phyloP scores from a whole-genome alignment of 805 yeast genomes.

The Scheffersomyces stipitis region DNA sequence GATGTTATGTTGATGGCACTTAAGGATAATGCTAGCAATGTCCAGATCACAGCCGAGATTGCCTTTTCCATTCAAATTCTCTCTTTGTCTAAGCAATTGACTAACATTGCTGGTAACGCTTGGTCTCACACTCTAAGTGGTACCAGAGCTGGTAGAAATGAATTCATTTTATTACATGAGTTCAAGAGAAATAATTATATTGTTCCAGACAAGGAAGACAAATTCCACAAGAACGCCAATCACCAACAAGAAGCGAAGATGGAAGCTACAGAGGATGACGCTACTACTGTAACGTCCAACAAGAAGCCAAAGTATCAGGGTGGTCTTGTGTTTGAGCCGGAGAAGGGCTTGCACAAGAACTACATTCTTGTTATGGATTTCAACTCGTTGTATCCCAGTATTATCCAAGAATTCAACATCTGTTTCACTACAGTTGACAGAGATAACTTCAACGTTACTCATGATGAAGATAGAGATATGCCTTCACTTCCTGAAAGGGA shows the following conservation, averaged over 20 bases:
- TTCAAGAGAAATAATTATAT: constrained; percentile 76
- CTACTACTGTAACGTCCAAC: constrained; percentile 49
- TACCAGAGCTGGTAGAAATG: constrained; percentile 94
- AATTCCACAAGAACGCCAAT: constrained; percentile 34
- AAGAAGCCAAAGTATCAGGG: constrained; percentile 81
- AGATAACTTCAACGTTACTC: constrained; percentile 39
- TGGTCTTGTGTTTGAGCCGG: constrained; percentile 96
- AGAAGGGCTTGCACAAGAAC: constrained; percentile 87
- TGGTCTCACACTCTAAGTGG: constrained; percentile 96
- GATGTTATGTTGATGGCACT: constrained; percentile 66
- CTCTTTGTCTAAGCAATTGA: constrained; percentile 85
- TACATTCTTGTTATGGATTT: constrained; percentile 95
- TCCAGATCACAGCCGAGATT: constrained; percentile 70
- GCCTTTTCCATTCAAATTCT: constrained; percentile 82
- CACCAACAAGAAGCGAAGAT: constrained; percentile 33
- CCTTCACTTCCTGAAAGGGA: constrained; percentile 68
- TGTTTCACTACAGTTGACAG: constrained; percentile 95
- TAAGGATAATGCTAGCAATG: constrained; percentile 64
- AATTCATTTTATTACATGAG: constrained; percentile 88
- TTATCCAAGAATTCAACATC: constrained; percentile 94
- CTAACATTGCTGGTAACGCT: constrained; percentile 93
- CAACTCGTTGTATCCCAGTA: constrained; percentile 94
- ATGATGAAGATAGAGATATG: constrained; percentile 56
- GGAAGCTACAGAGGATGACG: constrained; percentile 38
- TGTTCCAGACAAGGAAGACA: constrained; percentile 80